Conservation (phyloP, 2,329 filamentous ascomycete genomes). For the Colletotrichum cuscutae region DNA sequence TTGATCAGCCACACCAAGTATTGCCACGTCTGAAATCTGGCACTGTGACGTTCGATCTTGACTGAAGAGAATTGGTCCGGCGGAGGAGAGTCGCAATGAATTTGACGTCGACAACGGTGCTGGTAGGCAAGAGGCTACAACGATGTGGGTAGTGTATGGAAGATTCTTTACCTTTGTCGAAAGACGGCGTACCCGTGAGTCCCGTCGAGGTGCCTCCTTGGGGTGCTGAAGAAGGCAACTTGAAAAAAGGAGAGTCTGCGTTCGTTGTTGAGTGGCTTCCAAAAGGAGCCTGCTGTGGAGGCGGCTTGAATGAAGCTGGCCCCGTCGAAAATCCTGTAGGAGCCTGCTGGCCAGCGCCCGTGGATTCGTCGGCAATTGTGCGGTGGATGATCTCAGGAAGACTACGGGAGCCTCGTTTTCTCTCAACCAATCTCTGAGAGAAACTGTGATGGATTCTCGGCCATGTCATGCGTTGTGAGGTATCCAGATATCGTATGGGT, state of each 20-base stretch:
- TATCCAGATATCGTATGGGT: conserved; percentile 50
- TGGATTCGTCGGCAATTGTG: conserved; percentile 59
- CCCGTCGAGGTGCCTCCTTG: neutral
- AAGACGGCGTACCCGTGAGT: conserved; percentile 11
- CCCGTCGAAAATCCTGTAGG: conserved; percentile 10
- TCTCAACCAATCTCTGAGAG: conserved; percentile 67
- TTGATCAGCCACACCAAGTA: neutral
- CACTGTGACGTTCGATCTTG: neutral
- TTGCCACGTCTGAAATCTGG: neutral
- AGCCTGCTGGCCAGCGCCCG: neutral
- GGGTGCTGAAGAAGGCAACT: conserved; percentile 9
- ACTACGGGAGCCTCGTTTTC: conserved; percentile 63
- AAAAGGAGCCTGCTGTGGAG: conserved; percentile 1
- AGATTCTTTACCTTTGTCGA: conserved; percentile 27
- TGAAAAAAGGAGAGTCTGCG: neutral
- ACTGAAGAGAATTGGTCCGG: neutral
- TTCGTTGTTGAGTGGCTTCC: neutral
- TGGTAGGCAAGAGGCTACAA: neutral
- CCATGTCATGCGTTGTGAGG: conserved; percentile 55
- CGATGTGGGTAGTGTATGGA: neutral
- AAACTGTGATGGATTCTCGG: conserved; percentile 65
- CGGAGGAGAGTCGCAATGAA: no score
- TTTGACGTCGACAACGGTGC: neutral
- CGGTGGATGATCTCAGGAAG: conserved; percentile 66
- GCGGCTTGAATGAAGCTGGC: conserved; percentile 17